These are phyloP conservation scores for Periconia sp. DNA, from an alignment of 2,329 filamentous ascomycete genomes.

Conservation along the genomic window DNA sequence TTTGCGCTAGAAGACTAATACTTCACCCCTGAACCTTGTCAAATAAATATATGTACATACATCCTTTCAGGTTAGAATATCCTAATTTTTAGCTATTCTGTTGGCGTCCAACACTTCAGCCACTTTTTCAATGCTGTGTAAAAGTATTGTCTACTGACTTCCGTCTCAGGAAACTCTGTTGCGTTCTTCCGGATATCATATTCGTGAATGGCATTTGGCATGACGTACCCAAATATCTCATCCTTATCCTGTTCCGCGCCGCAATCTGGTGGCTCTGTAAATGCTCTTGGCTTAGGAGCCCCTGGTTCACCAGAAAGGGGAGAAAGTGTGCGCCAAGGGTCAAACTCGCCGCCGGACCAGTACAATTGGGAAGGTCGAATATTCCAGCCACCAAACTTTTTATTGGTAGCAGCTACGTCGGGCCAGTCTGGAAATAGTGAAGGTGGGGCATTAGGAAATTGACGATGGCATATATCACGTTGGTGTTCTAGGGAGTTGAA, in stretches of 20 bases:
- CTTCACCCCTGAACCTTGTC: no score
- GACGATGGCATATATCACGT: slow-evolving; percentile 54
- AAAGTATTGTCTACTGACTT: slow-evolving; percentile 46
- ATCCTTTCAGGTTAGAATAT: no score
- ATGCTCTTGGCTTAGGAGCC: slow-evolving; percentile 43
- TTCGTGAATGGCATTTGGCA: slow-evolving; percentile 55
- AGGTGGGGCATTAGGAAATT: slow-evolving; percentile 53
- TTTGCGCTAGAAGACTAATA: no score
- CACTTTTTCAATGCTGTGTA: slow-evolving; percentile 52
- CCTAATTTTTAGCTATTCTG: no score
- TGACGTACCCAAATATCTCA: slow-evolving; percentile 56
- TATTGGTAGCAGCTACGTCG: slow-evolving; percentile 47
- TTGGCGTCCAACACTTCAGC: slow-evolving; percentile 57
- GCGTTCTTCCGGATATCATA: slow-evolving; percentile 59
- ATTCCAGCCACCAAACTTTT: slow-evolving; percentile 56
- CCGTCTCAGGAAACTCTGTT: slow-evolving; percentile 37
- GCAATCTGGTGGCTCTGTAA: slow-evolving; percentile 53
- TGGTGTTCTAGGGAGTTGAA: slow-evolving; percentile 55
- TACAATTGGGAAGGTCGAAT: slow-evolving; percentile 60
- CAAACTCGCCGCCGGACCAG: slow-evolving; percentile 58
- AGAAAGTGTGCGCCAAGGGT: slow-evolving; percentile 59
- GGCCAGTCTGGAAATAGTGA: slow-evolving; percentile 52
- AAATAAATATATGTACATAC: no score
- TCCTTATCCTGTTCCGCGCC: slow-evolving; percentile 41
- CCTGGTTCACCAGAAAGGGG: slow-evolving; percentile 50